Evolutionary conservation across 1,284 basidiomycete genomes (phyloP).

Genomic region (Moesziomyces sp.): DNA sequence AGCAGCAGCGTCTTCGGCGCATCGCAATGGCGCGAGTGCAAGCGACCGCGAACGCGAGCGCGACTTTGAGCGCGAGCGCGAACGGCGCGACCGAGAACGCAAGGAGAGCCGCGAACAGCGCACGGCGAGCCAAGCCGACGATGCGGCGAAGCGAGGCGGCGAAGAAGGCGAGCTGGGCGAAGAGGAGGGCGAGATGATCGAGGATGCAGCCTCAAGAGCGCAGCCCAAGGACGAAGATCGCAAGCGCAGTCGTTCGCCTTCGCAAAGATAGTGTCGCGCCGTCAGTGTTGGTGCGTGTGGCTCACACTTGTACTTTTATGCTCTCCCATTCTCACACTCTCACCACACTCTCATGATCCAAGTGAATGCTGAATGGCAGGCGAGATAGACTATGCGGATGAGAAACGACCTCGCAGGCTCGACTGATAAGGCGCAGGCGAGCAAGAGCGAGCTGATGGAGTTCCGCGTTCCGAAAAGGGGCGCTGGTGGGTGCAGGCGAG

Average conservation of each 20-base stretch:
- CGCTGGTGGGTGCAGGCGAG: no score
- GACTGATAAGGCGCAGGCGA: no score
- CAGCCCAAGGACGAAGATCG: conserved; percentile 39
- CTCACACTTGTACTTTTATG: neutral
- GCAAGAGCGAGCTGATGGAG: neutral
- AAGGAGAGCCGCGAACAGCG: conserved; percentile 45
- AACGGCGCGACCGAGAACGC: conserved; percentile 48
- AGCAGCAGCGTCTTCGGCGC: conserved; percentile 3
- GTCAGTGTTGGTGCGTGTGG: neutral
- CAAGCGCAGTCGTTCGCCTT: conserved; percentile 45
- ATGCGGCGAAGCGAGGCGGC: conserved; percentile 13
- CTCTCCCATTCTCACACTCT: neutral
- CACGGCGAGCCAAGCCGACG: conserved; percentile 13
- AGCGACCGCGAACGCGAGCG: conserved; percentile 47
- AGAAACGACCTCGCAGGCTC: no score
- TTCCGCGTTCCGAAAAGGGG: neutral
- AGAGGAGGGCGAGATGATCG: conserved; percentile 40
- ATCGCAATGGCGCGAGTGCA: conserved; percentile 10
- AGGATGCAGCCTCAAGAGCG: conserved; percentile 11
- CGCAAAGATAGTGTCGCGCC: conserved; percentile 5
- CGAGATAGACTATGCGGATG: no score
- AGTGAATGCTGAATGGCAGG: neutral
- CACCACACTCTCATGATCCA: neutral
- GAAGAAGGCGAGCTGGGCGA: conserved; percentile 36
- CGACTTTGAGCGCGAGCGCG: conserved; percentile 41